Evolutionary conservation across 805 yeast species (phyloP).

Genomic region (Metschnikowia borealis): DNA sequence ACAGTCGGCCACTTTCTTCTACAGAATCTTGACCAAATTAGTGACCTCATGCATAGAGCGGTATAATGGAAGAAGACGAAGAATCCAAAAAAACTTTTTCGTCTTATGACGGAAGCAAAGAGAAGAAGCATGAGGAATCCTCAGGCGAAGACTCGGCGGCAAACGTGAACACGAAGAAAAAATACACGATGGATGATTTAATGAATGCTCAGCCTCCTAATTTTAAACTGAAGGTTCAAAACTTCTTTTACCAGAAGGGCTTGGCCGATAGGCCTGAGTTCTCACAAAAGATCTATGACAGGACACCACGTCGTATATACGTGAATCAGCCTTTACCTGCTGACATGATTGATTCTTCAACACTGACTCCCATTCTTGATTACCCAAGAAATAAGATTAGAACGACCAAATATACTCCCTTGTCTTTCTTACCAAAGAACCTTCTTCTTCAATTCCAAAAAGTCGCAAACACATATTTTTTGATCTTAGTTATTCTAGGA

Average conservation of each 20-base stretch:
- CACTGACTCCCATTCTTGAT: slow-evolving; percentile 51
- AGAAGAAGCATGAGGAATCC: slow-evolving; percentile 1
- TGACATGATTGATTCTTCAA: slow-evolving; percentile 43
- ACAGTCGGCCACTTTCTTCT: neutral
- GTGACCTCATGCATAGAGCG: neutral
- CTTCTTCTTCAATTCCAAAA: slow-evolving; percentile 65
- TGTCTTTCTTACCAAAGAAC: slow-evolving; percentile 85
- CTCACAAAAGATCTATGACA: slow-evolving; percentile 33
- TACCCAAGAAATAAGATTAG: slow-evolving; percentile 90
- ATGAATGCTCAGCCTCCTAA: slow-evolving; percentile 11
- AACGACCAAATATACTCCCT: slow-evolving; percentile 92
- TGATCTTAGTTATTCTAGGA: slow-evolving; percentile 75
- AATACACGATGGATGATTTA: slow-evolving; percentile 13
- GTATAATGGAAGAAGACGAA: slow-evolving; percentile 6
- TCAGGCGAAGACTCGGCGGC: slow-evolving; percentile 1
- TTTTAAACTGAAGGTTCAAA: slow-evolving; percentile 9
- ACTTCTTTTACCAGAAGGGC: slow-evolving; percentile 18
- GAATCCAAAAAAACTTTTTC: slow-evolving; percentile 2
- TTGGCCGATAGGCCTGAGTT: slow-evolving; percentile 30
- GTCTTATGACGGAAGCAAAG: slow-evolving; percentile 3
- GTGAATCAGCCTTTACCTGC: slow-evolving; percentile 49
- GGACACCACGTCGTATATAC: slow-evolving; percentile 43
- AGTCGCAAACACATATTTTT: slow-evolving; percentile 86
- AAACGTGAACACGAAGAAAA: neutral
- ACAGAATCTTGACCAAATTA: neutral